Evolutionary conservation across 2,329 filamentous ascomycete species (phyloP).

Genomic region (Paramyrothecium sp.): DNA sequence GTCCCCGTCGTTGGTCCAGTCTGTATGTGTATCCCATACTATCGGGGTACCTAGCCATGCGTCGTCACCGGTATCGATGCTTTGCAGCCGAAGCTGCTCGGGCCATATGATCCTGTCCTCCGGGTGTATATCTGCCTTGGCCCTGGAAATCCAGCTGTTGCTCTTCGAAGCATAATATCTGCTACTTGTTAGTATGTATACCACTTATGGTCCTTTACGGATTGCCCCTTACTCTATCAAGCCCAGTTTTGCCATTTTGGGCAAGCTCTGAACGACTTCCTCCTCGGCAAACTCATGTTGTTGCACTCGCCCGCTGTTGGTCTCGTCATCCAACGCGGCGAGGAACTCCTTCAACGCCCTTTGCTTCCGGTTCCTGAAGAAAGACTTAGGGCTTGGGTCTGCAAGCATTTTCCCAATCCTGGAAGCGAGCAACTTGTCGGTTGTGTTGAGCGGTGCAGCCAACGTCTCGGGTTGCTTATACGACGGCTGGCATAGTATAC

Average conservation of each 20-base stretch:
- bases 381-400: constrained; percentile 9
- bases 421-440: constrained; percentile 15
- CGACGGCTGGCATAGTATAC: constrained; percentile 14
- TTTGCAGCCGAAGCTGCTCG: neutral
- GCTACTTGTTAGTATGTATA: constrained; percentile 7
- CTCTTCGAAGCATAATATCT: constrained; percentile 3
- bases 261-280: constrained; percentile 12
- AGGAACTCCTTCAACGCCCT: constrained; percentile 19
- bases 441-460: neutral
- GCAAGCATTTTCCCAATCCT: constrained; percentile 20
- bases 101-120: constrained; percentile 18
- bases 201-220: neutral
- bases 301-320: constrained; percentile 14
- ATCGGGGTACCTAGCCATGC: neutral
- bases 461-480: constrained; percentile 3
- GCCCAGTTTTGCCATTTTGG: constrained; percentile 4
- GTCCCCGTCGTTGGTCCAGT: constrained; percentile 5
- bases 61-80: neutral
- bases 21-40: neutral
- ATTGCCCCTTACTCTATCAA: constrained; percentile 11
- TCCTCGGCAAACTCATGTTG: constrained; percentile 18
- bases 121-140: constrained; percentile 11
- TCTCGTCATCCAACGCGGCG: constrained; percentile 16
- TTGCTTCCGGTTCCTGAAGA: constrained; percentile 11
- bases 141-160: neutral